phyloP scores from a whole-genome alignment of 2,329 filamentous ascomycete genomes.

The Calycina herbarum region DNA sequence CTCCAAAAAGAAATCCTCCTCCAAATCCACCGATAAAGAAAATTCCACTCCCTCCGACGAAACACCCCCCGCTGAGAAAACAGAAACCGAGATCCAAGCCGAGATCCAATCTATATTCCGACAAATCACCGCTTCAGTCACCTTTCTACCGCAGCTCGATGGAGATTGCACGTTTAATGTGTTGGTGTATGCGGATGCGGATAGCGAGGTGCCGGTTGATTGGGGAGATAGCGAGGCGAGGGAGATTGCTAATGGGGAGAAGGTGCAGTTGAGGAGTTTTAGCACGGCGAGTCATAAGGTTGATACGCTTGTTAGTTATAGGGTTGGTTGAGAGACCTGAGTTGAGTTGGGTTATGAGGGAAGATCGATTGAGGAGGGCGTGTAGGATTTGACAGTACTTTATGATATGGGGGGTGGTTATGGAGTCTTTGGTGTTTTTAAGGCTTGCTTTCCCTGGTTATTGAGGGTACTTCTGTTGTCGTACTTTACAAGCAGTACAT shows the following conservation, averaged over 20 bases:
- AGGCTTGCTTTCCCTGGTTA: not conserved
- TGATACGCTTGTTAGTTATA: slow-evolving; percentile 93
- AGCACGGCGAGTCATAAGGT: slow-evolving; percentile 93
- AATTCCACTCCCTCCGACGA: slow-evolving; percentile 60
- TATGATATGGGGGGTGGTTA: not conserved
- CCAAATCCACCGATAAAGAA: slow-evolving; percentile 64
- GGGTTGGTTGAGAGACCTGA: slow-evolving; percentile 43
- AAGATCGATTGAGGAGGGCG: not conserved
- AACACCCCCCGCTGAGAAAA: slow-evolving; percentile 62
- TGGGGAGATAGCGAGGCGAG: slow-evolving; percentile 99
- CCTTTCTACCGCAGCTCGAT: slow-evolving; percentile 89
- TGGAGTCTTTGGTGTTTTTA: slow-evolving; percentile 1
- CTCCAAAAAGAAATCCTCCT: slow-evolving; percentile 46
- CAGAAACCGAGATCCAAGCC: slow-evolving; percentile 88
- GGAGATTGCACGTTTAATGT: slow-evolving; percentile 99
- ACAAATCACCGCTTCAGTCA: slow-evolving; percentile 96
- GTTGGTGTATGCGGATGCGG: slow-evolving; percentile 93
- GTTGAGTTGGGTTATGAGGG: too few relatives aligned
- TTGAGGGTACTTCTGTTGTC: not conserved
- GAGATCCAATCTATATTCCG: slow-evolving; percentile 97
- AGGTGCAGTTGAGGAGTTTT: slow-evolving; percentile 92
- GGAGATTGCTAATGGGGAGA: slow-evolving; percentile 89
- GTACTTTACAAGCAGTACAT: not conserved
- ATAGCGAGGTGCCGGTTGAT: slow-evolving; percentile 94
- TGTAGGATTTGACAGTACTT: slow-evolving; percentile 5